These are phyloP conservation scores for Plantago ovata DNA, from an alignment of 257 asterid genomes.

Conservation along the genomic window DNA sequence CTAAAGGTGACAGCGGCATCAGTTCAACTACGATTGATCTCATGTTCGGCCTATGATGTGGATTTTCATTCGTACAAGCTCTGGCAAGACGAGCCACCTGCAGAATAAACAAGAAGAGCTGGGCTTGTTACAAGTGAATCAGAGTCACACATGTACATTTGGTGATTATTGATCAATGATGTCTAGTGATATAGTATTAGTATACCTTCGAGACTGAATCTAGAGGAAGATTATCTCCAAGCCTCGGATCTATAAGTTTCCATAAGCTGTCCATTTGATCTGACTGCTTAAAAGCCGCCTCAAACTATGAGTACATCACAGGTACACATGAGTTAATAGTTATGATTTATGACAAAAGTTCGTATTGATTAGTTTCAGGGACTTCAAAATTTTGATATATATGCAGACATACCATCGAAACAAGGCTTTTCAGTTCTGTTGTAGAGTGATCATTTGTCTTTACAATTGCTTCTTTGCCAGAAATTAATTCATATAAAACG, in stretches of 20 bases:
- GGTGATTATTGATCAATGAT: no score
- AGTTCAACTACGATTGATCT: conserved; percentile 82
- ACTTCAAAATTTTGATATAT: no score
- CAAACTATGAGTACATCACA: conserved; percentile 47
- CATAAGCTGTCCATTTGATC: conserved; percentile 44
- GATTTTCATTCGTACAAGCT: conserved; percentile 75
- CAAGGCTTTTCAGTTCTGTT: conserved; percentile 63
- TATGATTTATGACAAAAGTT: no score
- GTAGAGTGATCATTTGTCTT: conserved; percentile 41
- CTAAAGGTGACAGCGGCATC: conserved; percentile 70
- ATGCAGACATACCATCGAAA: background rate
- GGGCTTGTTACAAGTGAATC: background rate
- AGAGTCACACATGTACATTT: no score
- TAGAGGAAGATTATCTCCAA: conserved; percentile 51
- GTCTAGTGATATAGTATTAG: no score
- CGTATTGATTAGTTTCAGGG: no score
- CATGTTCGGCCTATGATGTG: conserved; percentile 80
- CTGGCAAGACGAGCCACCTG: conserved; percentile 79
- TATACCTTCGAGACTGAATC: conserved; percentile 66
- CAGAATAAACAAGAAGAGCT: background rate
- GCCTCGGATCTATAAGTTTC: conserved; percentile 67
- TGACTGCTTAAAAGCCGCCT: conserved; percentile 44
- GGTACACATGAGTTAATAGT: background rate
- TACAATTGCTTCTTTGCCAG: conserved; percentile 69
- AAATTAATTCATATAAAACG: conserved; percentile 65